Conservation (phyloP, 805 yeast genomes). For the Kockiozyma suomiensis region DNA sequence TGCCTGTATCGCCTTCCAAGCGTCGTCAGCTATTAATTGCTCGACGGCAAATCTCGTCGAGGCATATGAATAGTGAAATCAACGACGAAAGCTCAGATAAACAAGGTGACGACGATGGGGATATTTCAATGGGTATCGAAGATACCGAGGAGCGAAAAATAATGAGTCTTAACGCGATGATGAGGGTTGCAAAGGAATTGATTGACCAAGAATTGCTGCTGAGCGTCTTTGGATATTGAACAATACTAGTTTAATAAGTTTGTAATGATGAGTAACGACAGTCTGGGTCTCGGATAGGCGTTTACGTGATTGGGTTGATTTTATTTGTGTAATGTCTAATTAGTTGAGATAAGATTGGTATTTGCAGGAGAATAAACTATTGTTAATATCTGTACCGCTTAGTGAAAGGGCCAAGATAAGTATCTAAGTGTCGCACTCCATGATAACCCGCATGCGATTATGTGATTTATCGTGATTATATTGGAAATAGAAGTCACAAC, state of each 20-base stretch:
- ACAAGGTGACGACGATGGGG: constrained; percentile 1
- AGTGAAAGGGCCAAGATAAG: too few relatives aligned
- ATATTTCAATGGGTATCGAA: constrained; percentile 5
- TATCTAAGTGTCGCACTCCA: too few relatives aligned
- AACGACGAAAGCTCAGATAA: background rate
- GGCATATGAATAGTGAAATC: too few relatives aligned
- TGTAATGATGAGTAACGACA: too few relatives aligned
- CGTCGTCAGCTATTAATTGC: background rate
- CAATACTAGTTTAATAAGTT: background rate
- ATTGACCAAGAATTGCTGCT: background rate
- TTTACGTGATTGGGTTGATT: background rate
- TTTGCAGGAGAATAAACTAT: background rate
- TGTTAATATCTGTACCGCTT: too few relatives aligned
- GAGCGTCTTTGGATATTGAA: constrained; percentile 4
- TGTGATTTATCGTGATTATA: too few relatives aligned
- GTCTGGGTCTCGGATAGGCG: too few relatives aligned
- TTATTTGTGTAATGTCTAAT: background rate
- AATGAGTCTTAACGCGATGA: background rate
- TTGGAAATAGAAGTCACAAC: too few relatives aligned
- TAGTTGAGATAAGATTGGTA: too few relatives aligned
- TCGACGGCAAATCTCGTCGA: too few relatives aligned
- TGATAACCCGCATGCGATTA: too few relatives aligned
- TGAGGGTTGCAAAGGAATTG: background rate
- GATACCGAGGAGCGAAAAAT: background rate
- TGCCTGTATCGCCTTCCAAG: background rate